Percentiles rank a stretch among this genome's conserved stretches.
phyloP scores from a whole-genome alignment of 2,329 filamentous ascomycete genomes.

The Corynespora cassiicola region DNA sequence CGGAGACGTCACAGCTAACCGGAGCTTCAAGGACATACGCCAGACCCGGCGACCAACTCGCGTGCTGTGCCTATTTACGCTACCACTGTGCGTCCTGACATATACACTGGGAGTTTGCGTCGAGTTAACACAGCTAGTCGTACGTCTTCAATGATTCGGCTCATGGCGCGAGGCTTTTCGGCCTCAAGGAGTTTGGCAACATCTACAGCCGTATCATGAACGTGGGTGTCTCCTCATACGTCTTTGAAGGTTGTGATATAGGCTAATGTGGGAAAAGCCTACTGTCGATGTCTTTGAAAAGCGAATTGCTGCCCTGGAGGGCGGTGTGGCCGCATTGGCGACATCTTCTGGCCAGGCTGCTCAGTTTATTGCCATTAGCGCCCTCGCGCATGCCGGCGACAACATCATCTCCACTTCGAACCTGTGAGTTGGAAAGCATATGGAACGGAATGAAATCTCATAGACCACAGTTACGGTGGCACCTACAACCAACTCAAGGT shows the following conservation, averaged over 20 bases:
- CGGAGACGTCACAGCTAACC: constrained; percentile 5
- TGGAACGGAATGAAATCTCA: constrained; percentile 1
- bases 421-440: constrained; percentile 50
- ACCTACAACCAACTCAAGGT: constrained; percentile 99
- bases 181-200: constrained; percentile 96
- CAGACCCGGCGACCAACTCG: constrained; percentile 82
- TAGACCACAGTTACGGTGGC: constrained; percentile 70
- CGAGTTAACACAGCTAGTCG: constrained; percentile 62
- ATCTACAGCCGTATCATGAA: constrained; percentile 98
- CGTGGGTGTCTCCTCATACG: constrained; percentile 59
- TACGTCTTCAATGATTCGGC: constrained; percentile 95
- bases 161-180: constrained; percentile 92
- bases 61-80: constrained; percentile 96
- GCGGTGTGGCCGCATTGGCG: constrained; percentile 84
- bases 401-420: constrained; percentile 93
- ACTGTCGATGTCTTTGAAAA: constrained; percentile 97
- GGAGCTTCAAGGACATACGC: constrained; percentile 67
- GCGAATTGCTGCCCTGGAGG: constrained; percentile 92
- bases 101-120: background rate
- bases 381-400: constrained; percentile 86
- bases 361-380: constrained; percentile 87
- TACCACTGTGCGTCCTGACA: constrained; percentile 66
- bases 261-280: constrained; percentile 69
- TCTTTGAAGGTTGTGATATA: background rate
- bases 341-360: constrained; percentile 87